Conservation (phyloP, 2,329 filamentous ascomycete genomes). For the Calonectria ilicicola region DNA sequence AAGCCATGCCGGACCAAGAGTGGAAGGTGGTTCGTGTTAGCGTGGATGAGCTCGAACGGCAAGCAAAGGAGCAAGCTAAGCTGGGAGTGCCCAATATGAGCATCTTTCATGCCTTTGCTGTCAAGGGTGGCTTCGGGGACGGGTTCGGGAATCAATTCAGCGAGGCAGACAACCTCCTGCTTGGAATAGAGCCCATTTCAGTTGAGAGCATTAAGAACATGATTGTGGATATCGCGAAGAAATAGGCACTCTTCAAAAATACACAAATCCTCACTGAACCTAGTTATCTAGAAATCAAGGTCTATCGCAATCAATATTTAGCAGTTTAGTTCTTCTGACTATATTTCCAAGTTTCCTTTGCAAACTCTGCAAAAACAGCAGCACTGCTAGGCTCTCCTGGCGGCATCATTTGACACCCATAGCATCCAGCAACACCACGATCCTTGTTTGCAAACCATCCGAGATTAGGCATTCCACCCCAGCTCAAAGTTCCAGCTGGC, state of each 20-base stretch:
- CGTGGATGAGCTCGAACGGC: neutral
- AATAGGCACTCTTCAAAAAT: neutral
- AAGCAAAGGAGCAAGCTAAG: neutral
- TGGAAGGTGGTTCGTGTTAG: neutral
- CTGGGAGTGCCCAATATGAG: neutral
- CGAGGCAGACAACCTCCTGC: neutral
- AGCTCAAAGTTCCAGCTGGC: neutral
- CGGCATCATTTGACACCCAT: slow-evolving; percentile 1
- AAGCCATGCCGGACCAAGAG: neutral
- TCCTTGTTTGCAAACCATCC: slow-evolving; percentile 2
- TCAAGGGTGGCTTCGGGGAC: neutral
- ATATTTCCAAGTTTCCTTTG: neutral
- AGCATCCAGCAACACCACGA: neutral
- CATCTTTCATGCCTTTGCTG: neutral
- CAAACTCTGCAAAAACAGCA: neutral
- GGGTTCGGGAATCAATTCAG: neutral
- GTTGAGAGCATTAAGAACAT: neutral
- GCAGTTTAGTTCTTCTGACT: neutral
- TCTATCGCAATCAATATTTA: neutral
- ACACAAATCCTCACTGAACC: neutral
- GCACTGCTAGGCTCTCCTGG: neutral
- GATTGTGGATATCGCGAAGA: neutral
- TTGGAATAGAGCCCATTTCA: neutral
- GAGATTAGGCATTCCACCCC: neutral
- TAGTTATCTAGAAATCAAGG: neutral